Conservation (phyloP, 2,329 filamentous ascomycete genomes). For the Trichophyton verrucosum region DNA sequence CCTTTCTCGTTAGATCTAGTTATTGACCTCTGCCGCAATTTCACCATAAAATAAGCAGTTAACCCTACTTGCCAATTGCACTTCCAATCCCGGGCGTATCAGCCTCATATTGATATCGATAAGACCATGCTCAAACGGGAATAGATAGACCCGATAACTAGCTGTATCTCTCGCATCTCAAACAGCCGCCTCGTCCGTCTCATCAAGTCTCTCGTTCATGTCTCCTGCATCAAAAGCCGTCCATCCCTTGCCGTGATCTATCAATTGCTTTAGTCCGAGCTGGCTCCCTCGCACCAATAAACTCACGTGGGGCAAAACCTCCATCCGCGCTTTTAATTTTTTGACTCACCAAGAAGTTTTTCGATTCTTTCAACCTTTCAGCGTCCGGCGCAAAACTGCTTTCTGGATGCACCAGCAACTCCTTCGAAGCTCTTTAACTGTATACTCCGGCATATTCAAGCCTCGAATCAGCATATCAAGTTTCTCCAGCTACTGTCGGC, state of each 20-base stretch:
- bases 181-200: not conserved
- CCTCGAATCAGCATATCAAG: not conserved
- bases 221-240: not conserved
- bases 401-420: conserved; percentile 5
- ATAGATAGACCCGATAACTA: conserved; percentile 1
- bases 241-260: not conserved
- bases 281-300: not conserved
- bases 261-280: not conserved
- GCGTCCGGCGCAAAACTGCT: not conserved
- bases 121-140: conserved; percentile 2
- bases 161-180: not conserved
- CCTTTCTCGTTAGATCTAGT: too few species aligned
- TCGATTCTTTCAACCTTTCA: not conserved
- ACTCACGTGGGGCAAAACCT: not conserved
- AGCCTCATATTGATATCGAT: not conserved
- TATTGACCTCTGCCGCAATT: not conserved
- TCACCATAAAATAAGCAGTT: not conserved
- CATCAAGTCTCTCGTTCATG: not conserved
- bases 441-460: not conserved
- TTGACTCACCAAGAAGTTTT: not conserved
- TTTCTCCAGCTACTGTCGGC: conserved; percentile 1
- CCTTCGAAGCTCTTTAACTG: not conserved
- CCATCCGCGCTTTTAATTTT: not conserved
- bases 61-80: not conserved
- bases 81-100: not conserved